Conservation (phyloP, 768 basidiomycete genomes). For the Lactifluus echinatus region DNA sequence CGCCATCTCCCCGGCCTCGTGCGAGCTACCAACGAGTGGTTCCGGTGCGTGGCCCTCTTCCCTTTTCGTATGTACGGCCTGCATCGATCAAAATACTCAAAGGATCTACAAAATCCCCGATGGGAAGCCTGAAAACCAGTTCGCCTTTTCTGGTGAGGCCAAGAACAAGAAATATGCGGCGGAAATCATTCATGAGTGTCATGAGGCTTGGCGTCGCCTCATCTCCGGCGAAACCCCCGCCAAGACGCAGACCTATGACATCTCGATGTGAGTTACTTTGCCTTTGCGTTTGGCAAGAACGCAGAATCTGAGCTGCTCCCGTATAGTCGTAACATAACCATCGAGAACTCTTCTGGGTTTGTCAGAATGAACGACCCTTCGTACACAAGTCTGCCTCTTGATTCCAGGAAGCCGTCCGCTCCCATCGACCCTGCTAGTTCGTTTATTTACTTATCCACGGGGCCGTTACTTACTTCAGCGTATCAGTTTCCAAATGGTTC, state of each 20-base stretch:
- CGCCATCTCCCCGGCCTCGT: slow-evolving; percentile 94
- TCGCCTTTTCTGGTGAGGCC: slow-evolving; percentile 98
- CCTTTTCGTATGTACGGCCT: not conserved
- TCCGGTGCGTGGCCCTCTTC: slow-evolving; percentile 47
- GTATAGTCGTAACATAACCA: slow-evolving; percentile 69
- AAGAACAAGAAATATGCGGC: slow-evolving; percentile 99
- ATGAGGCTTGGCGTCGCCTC: slow-evolving; percentile 97
- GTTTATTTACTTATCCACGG: slow-evolving; percentile 23
- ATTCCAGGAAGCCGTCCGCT: slow-evolving; percentile 77
- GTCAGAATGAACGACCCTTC: slow-evolving; percentile 50
- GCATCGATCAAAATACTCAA: not conserved
- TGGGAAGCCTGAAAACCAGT: slow-evolving; percentile 94
- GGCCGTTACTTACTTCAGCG: slow-evolving; percentile 1
- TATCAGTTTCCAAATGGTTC: slow-evolving; percentile 83
- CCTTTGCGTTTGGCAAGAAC: not conserved
- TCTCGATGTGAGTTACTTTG: slow-evolving; percentile 62
- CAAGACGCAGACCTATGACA: slow-evolving; percentile 61
- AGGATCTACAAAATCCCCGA: slow-evolving; percentile 97
- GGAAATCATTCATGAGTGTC: slow-evolving; percentile 97
- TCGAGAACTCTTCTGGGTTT: slow-evolving; percentile 65
- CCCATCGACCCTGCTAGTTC: slow-evolving; percentile 86
- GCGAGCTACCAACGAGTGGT: slow-evolving; percentile 98
- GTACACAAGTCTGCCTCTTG: slow-evolving; percentile 61
- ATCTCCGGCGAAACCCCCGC: slow-evolving; percentile 70
- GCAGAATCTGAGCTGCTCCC: not conserved